Evolutionary conservation across 108 stramenopile genomes (phyloP).

Genomic region (Aurantiochytrium sp.): DNA sequence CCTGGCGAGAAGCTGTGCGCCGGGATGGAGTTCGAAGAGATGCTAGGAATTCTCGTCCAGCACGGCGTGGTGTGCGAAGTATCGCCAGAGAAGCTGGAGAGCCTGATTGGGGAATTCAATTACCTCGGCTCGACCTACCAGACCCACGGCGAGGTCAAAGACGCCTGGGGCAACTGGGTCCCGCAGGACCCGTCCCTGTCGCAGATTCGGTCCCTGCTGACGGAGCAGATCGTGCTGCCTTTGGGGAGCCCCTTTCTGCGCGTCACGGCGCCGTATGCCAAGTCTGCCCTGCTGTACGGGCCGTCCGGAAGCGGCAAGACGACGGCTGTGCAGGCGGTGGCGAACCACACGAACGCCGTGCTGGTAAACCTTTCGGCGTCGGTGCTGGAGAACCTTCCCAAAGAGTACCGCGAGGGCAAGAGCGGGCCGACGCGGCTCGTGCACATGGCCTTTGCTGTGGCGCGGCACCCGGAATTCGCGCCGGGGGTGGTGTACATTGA

Average conservation of each 20-base stretch:
- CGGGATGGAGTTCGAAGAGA: conserved; percentile 62
- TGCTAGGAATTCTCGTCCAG: conserved; percentile 63
- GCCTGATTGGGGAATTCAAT: conserved; percentile 64
- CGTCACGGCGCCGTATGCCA: not conserved
- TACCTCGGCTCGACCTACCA: conserved; percentile 56
- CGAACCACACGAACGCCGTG: conserved; percentile 69
- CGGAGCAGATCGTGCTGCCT: conserved; percentile 70
- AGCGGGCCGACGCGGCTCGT: conserved; percentile 65
- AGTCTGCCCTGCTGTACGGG: conserved; percentile 69
- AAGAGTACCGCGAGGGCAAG: conserved; percentile 45
- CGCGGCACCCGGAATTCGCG: conserved; percentile 61
- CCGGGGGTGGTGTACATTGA: conserved; percentile 77
- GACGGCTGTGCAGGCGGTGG: conserved; percentile 69
- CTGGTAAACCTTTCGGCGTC: conserved; percentile 69
- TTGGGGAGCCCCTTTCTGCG: conserved; percentile 46
- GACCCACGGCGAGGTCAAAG: conserved; percentile 35
- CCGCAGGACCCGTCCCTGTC: conserved; percentile 67
- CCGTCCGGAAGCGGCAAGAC: conserved; percentile 71
- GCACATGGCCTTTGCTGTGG: conserved; percentile 75
- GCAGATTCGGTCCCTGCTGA: conserved; percentile 63
- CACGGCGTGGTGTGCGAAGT: conserved; percentile 53
- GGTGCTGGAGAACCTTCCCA: conserved; percentile 36
- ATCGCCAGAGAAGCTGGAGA: conserved; percentile 14
- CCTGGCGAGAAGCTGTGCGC: conserved; percentile 71
- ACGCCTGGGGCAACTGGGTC: conserved; percentile 59